These are phyloP conservation scores for Parascedosporium putredinis DNA, from an alignment of 2,329 filamentous ascomycete genomes.

Conservation along the genomic window DNA sequence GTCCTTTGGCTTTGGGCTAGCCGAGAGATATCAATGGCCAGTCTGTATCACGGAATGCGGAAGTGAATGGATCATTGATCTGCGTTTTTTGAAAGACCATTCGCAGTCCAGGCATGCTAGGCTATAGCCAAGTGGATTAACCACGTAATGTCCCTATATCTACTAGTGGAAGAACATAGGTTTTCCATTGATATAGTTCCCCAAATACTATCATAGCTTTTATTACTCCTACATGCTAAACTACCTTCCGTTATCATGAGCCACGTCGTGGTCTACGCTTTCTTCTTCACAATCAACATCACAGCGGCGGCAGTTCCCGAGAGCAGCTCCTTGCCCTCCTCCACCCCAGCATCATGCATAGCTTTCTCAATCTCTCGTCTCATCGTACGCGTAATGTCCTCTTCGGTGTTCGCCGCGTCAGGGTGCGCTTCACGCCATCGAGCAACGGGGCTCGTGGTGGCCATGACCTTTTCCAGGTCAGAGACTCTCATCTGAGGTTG, in stretches of 20 bases:
- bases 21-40: too few relatives aligned
- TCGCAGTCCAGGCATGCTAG: too few relatives aligned
- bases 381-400: slow-evolving; percentile 24
- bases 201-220: too few relatives aligned
- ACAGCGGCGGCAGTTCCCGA: slow-evolving; percentile 15
- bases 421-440: slow-evolving; percentile 36
- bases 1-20: too few relatives aligned
- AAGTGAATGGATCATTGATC: too few relatives aligned
- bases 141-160: too few relatives aligned
- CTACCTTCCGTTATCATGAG: too few relatives aligned
- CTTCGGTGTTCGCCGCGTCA: slow-evolving; percentile 27
- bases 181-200: too few relatives aligned
- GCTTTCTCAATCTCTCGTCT: slow-evolving; percentile 17
- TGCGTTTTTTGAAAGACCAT: too few relatives aligned
- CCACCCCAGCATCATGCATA: slow-evolving; percentile 23
- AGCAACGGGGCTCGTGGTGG: slow-evolving; percentile 27
- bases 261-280: neutral
- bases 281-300: slow-evolving; percentile 22
- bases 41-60: too few relatives aligned
- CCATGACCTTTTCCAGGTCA: slow-evolving; percentile 23
- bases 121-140: too few relatives aligned
- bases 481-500: slow-evolving; percentile 17
- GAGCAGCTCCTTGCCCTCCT: slow-evolving; percentile 22
- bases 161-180: too few relatives aligned
- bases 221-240: neutral